Evolutionary conservation across 75 land plant genomes (phyloP).

Genomic region (Cunninghamia lanceolata): DNA sequence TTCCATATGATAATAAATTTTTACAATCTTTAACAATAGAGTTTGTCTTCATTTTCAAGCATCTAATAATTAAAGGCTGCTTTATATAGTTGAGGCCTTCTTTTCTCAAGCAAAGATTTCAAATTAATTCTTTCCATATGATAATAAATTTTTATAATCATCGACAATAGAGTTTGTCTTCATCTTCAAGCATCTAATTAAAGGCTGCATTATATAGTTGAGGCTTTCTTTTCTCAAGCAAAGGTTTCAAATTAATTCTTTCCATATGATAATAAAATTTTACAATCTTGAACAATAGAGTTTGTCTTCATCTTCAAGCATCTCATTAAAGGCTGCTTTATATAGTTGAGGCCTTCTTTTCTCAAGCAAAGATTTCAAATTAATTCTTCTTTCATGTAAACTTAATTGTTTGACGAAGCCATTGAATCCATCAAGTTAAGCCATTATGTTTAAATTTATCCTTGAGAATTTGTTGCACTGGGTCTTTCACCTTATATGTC

Average conservation of each 20-base stretch:
- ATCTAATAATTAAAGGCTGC: background rate
- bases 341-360: conserved; percentile 6
- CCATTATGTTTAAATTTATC: conserved; percentile 10
- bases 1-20: too few species aligned
- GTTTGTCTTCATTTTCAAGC: conserved; percentile 11
- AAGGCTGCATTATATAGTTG: background rate
- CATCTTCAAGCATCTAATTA: conserved; percentile 10
- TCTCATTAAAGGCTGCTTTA: background rate
- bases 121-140: background rate
- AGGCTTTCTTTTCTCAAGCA: conserved; percentile 9
- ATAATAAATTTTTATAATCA: background rate
- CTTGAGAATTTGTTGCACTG: conserved; percentile 9
- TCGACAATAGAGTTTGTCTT: background rate
- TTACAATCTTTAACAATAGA: background rate
- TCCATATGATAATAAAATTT: too few species aligned
- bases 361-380: conserved; percentile 1
- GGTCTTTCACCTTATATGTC: background rate
- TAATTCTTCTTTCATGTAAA: conserved; percentile 19
- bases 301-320: conserved; percentile 13
- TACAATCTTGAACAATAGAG: background rate
- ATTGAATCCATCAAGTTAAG: conserved; percentile 31
- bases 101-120: background rate
- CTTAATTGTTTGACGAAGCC: conserved; percentile 14
- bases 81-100: conserved; percentile 6
- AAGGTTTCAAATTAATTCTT: conserved; percentile 13